phyloP scores from a whole-genome alignment of 129 eudicot species.

The Artemisia tridentata region DNA sequence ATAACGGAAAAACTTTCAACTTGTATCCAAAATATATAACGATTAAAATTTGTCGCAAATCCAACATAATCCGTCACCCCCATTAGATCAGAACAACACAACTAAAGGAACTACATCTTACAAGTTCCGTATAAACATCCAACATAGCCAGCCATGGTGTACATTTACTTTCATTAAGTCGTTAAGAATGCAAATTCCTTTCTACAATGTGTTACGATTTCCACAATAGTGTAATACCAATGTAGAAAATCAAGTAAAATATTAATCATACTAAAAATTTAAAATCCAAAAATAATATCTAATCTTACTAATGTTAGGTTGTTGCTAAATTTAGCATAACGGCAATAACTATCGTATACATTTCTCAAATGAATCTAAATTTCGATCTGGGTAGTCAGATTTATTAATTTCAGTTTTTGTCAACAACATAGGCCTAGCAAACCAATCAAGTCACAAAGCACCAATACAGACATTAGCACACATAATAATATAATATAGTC shows the following conservation, averaged over 20 bases:
- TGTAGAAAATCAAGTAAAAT: neutral
- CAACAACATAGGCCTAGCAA: too few relatives aligned
- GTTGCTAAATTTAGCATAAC: neutral
- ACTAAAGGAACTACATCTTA: neutral
- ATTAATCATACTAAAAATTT: neutral
- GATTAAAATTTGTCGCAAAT: neutral
- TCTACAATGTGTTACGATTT: too few relatives aligned
- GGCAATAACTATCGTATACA: conserved; percentile 3
- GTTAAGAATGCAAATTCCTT: neutral
- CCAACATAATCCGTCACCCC: neutral
- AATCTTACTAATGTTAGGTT: neutral
- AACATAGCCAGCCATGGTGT: neutral
- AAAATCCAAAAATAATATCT: neutral
- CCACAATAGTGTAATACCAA: too few relatives aligned
- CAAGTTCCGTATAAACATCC: neutral
- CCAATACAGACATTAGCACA: too few relatives aligned
- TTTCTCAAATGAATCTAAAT: neutral
- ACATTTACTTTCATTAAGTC: neutral
- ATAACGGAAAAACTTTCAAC: neutral
- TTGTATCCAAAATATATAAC: neutral
- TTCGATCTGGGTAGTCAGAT: too few relatives aligned
- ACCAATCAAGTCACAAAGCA: too few relatives aligned
- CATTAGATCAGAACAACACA: neutral
- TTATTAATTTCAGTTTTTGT: too few relatives aligned
- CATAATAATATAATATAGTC: too few relatives aligned